Evolutionary conservation across 345 rosid genomes (phyloP), one percentile per base, ranked within the genome.

Genomic region (Salix koriyanagi): DNA sequence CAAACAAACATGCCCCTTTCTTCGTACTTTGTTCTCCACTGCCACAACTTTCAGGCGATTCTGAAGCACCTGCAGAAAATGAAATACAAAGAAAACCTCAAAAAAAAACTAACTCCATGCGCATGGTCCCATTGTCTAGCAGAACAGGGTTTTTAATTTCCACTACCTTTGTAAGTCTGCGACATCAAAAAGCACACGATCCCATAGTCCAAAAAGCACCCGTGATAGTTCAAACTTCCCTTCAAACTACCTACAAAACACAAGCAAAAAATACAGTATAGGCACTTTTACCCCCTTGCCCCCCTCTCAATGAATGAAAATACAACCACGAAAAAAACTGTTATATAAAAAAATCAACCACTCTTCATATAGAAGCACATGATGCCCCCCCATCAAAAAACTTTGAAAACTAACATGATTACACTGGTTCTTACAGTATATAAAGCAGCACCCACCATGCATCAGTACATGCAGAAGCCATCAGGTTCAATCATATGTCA

Each of bases 1-100:
- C 87, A 77, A 79, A 77, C 85, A 81, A 79, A 79, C 90, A 80
- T 54, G 69, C 23, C 44, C 84, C 89, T 81, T 77, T 83, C 39
- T 75, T 86, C 32, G 79, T 79, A 69, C 73, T 83, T 70, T 81
- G 84, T 65, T 86, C 79, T 61, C 67, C 75, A 44, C 69, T 73
- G 73, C 36, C 71, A 19, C 52, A 64, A 69, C 69, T 72, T 23
- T 12, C 73, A 67, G 23, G 46, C 21, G 4, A 25, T 39, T 70
- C 69, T 56, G 72, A 71, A 80, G 48, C 68, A 65, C 50, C 67
- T 71, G 75, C 18, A 75, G 58, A 52, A 44, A n/a, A 72, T 19
- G 21, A 52, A 54, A 37, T 26, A 37, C 23, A 21, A 21, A 4
- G n/a, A 32, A 75, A 52, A 66, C 37, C 36, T n/a, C 21, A 52